Evolutionary conservation across 2,329 filamentous ascomycete species (phyloP), one percentile per base, ranked within the genome.

Genomic region (Fusarium sp.): DNA sequence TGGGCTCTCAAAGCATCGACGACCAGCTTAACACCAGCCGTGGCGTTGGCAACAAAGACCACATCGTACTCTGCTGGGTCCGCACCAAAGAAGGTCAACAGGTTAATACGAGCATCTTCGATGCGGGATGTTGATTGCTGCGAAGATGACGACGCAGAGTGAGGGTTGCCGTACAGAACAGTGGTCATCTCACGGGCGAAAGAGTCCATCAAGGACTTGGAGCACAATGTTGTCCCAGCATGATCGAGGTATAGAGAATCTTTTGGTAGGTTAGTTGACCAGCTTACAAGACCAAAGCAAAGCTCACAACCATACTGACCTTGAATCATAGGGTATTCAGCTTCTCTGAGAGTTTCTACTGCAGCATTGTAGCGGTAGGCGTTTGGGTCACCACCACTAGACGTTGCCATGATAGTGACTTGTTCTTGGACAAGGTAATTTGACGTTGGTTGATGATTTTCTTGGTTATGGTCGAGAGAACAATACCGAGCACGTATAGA

Each of bases 21-120:
- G 3, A 96, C 90, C 10, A 97, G 78, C 75, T 97, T 98, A 69
- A 97, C 89, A 7, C 88, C 93, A 4, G 93, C 92, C 0, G 94
- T 98, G 17, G 94, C 91, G 75, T 98, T 98, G 32, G 92, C 88
- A 23, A 96, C 92, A 72, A 98, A 98, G 1, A 97, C 86, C 3
- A 98, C 76, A 68, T 97, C 93, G 67, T 95, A 98, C 2, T 91
- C 81, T 9, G 87, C 82, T 3, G 93, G 91, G 62, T 93, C 87
- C 3, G 93, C 93, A 38, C 89, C 88, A 76, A 97, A 93, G 69
- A 96, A 92, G 3, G 80, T 80, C 29, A 98, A 78, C 3, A 91
- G 80, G 13, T 86, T 82, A 32, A 92, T 76, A 9, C 94, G 86
- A 27, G 89, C 80, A 73, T 93, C 86, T 63, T 97, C 93, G 53